Evolutionary conservation across 192 early-diverging fungal genomes (phyloP), one percentile per base, ranked within the genome.

Genomic region (Paraglomus brasilianum): DNA sequence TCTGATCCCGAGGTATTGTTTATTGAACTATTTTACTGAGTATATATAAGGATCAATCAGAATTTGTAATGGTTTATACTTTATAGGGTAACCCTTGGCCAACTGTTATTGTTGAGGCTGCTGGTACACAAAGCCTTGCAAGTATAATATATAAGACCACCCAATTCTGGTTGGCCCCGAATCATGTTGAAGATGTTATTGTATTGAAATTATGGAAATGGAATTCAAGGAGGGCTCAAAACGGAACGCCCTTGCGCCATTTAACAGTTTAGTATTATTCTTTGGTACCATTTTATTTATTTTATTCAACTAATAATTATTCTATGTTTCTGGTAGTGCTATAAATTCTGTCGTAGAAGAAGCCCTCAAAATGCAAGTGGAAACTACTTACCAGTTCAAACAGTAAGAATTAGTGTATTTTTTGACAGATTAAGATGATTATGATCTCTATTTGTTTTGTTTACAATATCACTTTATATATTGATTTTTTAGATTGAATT

Each of bases 71-170:
- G 36, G 36, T 58, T 58, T 58, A n/a, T n/a, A n/a, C n/a, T n/a
- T n/a, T n/a, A 15, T 58, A 58, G 56, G 56, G 56, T 58, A 58
- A 58, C 5, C 56, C 56, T 40, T 58, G 56, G 36, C 56, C 56
- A 5, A 58, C 30, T 6, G 13, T 58, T 36, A 40, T 58, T 6
- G 38, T 58, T 58, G 56, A 58, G 56, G 36, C 41, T 11, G 56
- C 38, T 58, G 41, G 41, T 58, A 24, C 56, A 21, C 17, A 58
- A 58, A 58, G 22, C 17, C 14, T 58, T 58, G n/a, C 10, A 15
- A 58, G 56, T 21, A 58, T 58, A 40, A 58, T 58, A 8, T 39
- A 58, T 13, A 57, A 57, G 55, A 57, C 55, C 7, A 57, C 55
- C 2, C 56, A 58, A 58, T 58, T 58, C 36, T 58, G 56, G 56